Base-by-base conservation (phyloP, 257 asterid species). In the Fraxinus excelsior region DNA sequence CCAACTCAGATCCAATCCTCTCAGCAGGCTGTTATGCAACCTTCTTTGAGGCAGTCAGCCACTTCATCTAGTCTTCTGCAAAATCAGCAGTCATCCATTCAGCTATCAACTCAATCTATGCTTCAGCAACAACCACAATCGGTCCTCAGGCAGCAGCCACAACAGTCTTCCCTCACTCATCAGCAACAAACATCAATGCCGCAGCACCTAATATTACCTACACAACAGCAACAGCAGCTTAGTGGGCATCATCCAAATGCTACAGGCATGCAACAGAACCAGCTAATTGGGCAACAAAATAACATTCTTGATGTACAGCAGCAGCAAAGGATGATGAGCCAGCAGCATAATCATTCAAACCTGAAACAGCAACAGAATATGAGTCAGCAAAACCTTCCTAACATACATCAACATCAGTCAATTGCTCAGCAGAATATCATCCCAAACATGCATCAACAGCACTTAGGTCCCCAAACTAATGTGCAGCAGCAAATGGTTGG, bases 81-180 rank as follows among this genome's bases (percentile, higher is more conserved):
- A 86, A 95, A 85, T 85, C 97, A 88, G 82, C 98, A 87, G 84
- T 76, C 94, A 58, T 84, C 97, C 79, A 82, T 84, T 74, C 98
- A 87, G 79, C 97, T 89, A 81, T 79, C 92, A 74, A 75, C 86
- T 77, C 99, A 93, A 79, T 83, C 96, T 65, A 80, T 90, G 85
- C 88, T 91, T 83, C 98, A 91, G 87, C 96, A 90, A 83, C 98
- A 88, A 81, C 75, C 96, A 32, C 98, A 93, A 83, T 77, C 98
- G 44, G 95, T 85, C 78, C 87, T 90, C 83, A 86, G 97, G 85
- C 97, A 91, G 60, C 98, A 85, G 76, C 93, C 89, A 2, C 97
- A 87, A 46, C 82, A 85, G 77, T 68, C 89, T 4, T 25, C 91
- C 25, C 76, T 86, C 77, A 81, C 86, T 84, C 97, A 86, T 75